A percentile compares a stretch with the other conserved stretches of the same genome.
Conservation (phyloP, 495 filamentous ascomycete genomes). For the Lasiosphaeria miniovina region DNA sequence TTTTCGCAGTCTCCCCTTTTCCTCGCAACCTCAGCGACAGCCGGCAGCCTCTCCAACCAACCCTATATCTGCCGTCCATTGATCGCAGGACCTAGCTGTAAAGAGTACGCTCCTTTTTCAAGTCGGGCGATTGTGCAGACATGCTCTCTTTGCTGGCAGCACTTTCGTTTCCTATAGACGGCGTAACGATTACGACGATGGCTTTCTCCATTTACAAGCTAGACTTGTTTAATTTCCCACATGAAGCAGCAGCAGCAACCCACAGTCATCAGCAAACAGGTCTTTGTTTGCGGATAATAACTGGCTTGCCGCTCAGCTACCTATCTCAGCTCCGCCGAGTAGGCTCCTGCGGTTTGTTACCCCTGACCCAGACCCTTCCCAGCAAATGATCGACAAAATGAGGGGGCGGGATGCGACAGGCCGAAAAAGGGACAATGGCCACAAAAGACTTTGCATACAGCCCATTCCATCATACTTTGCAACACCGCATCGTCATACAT, state of each 20-base stretch:
- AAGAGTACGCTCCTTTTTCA: too few relatives aligned
- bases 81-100: too few relatives aligned
- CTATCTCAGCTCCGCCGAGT: too few relatives aligned
- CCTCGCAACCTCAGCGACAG: not conserved
- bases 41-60: too few relatives aligned
- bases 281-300: too few relatives aligned
- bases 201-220: not conserved
- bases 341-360: too few relatives aligned
- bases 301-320: too few relatives aligned
- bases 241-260: not conserved
- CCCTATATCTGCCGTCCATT: too few relatives aligned
- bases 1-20: not conserved
- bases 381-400: not conserved
- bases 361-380: too few relatives aligned
- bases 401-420: not conserved
- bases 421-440: not conserved
- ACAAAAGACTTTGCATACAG: constrained; percentile 7
- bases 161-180: not conserved
- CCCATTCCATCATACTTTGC: constrained; percentile 4
- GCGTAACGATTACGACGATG: not conserved
- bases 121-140: not conserved
- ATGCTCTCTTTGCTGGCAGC: not conserved
- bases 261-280: not conserved
- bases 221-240: not conserved
- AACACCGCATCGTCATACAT: not conserved